Percentiles rank a stretch among this genome's conserved stretches.
phyloP scores from a whole-genome alignment of 495 filamentous ascomycete species.

The Elaphomyces granulatus region DNA sequence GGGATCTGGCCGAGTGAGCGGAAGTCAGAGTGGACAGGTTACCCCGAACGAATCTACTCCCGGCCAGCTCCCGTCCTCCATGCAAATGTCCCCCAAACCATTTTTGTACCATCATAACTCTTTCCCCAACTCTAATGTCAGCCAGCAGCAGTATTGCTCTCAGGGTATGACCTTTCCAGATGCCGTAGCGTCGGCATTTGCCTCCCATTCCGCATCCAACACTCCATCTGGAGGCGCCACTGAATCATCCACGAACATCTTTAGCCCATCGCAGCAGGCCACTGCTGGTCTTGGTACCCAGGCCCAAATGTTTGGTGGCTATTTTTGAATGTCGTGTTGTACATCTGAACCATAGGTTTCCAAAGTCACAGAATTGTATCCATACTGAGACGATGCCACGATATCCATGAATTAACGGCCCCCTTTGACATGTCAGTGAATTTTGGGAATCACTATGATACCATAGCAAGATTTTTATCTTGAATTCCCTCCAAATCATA shows the following conservation, averaged over 20 bases:
- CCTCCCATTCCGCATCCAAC: conserved; percentile 19
- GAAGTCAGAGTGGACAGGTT: conserved; percentile 22
- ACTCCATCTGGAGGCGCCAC: conserved; percentile 18
- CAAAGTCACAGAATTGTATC: conserved; percentile 23
- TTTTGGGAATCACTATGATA: conserved; percentile 18
- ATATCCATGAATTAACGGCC: conserved; percentile 34
- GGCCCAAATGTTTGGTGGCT: conserved; percentile 11
- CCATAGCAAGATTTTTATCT: conserved; percentile 17
- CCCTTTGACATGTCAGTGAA: conserved; percentile 22
- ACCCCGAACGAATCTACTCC: conserved; percentile 27
- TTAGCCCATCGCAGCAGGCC: conserved; percentile 15
- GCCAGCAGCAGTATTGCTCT: conserved; percentile 14
- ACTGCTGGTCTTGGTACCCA: conserved; percentile 17
- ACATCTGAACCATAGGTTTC: conserved; percentile 1
- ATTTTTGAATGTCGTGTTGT: conserved; percentile 1
- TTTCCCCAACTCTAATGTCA: conserved; percentile 12
- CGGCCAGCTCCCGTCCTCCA: conserved; percentile 19
- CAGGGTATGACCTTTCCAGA: conserved; percentile 5
- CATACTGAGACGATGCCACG: conserved; percentile 33
- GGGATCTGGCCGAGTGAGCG: conserved; percentile 21
- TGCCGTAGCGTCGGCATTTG: conserved; percentile 7
- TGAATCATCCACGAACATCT: conserved; percentile 18
- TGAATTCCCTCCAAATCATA: conserved; percentile 4
- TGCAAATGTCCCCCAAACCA: conserved; percentile 19
- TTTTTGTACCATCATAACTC: conserved; percentile 20